phyloP scores from a whole-genome alignment of 768 basidiomycete genomes.

The Pleurotus tuoliensis region DNA sequence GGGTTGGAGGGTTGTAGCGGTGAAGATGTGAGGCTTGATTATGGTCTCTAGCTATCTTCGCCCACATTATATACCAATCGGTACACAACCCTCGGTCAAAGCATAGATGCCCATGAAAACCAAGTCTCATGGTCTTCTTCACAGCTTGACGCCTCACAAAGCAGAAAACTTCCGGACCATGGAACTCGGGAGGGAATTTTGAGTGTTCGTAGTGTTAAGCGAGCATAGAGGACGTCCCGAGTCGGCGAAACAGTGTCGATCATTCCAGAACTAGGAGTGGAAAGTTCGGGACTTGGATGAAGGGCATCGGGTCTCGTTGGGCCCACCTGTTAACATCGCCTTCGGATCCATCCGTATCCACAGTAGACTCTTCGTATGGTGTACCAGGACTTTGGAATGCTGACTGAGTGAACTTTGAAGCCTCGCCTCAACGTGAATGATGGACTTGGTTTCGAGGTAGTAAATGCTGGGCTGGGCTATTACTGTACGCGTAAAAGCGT shows the following conservation, averaged over 20 bases:
- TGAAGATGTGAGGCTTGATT: neutral
- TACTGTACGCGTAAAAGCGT: neutral
- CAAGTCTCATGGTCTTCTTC: neutral
- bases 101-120: neutral
- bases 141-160: neutral
- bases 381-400: neutral
- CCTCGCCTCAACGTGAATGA: neutral
- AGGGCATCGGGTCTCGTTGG: neutral
- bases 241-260: neutral
- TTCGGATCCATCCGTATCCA: constrained; percentile 1
- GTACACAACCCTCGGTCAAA: neutral
- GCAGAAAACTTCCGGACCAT: neutral
- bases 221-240: neutral
- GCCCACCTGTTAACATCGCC: neutral
- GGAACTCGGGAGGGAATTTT: neutral
- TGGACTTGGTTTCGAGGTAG: too few relatives aligned
- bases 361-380: neutral
- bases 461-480: neutral
- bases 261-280: neutral
- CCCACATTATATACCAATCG: neutral
- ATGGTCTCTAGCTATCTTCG: neutral
- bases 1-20: neutral
- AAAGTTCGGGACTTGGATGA: neutral
- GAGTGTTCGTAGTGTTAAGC: neutral
- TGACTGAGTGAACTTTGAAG: neutral